Evolutionary conservation across 148 eudicot species (phyloP), one percentile per base, ranked within the genome.

Genomic region (Mesembryanthemum crystallinum): DNA sequence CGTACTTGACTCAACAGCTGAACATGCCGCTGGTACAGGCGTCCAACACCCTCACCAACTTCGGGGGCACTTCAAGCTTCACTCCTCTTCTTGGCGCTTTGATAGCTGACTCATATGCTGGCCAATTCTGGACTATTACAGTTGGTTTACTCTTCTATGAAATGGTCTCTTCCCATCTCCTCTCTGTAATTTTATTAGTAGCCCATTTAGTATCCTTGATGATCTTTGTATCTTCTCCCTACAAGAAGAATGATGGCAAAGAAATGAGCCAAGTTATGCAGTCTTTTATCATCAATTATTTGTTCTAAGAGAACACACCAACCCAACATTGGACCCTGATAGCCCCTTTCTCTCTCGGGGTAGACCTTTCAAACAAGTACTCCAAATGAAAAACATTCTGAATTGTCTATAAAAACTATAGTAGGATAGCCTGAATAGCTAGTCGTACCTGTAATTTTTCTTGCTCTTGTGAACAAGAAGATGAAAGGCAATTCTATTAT

Each of bases 31-130:
- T 89, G 29, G 95, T 92, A 11, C 85, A 84, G 63, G 97, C 97
- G 7, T 87, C 95, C 64, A 92, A 92, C 71, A 88, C 88, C 5
- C 87, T 92, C 70, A 85, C 93, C 35, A 92, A 89, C 69, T 92
- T 90, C 30, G 84, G 82, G 11, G 97, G 95, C 30, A 86, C 93
- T 0, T 70, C 90, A 1, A 92, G 83, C 67, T 89, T 92, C 77
- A 90, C 91, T 12, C 97, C 97, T 18, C 87, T 92, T 0, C 55
- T 92, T 47, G 97, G 97, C 20, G 97, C 97, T 70, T 71, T 90
- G 28, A 73, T 90, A 10, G 97, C 97, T 20, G 97, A 92, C 65
- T 88, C 95, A 54, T 90, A 69, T 69, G 91, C 91, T 54, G 97
- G 97, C 37, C 87, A 92, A 51, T 92, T 88, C 61, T 90, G 88